Conservation (phyloP, 805 yeast species). For the Millerozyma miso region DNA sequence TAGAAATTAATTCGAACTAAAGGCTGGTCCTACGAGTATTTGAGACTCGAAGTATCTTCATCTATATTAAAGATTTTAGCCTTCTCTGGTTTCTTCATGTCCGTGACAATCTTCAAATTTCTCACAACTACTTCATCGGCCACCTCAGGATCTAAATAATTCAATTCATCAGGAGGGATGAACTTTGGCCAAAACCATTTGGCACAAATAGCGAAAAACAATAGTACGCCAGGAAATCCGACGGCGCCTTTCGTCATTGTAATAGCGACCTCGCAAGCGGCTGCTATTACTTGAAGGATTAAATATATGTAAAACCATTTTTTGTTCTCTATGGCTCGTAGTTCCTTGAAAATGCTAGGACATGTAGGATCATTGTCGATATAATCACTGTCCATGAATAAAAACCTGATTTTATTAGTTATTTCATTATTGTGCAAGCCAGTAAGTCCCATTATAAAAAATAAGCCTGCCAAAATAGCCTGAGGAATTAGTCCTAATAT, state of each 20-base stretch:
- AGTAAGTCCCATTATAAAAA: constrained; percentile 87
- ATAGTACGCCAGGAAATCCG: constrained; percentile 84
- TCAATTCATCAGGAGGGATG: constrained; percentile 59
- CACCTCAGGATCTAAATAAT: constrained; percentile 60
- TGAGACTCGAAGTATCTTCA: too few species aligned
- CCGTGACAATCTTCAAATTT: constrained; percentile 29
- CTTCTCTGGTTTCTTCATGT: constrained; percentile 1
- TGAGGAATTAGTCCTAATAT: constrained; percentile 87
- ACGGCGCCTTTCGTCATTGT: constrained; percentile 87
- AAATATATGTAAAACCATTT: constrained; percentile 57
- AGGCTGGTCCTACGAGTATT: too few species aligned
- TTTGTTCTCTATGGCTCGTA: constrained; percentile 22
- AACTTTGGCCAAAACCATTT: constrained; percentile 54
- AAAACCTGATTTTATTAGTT: constrained; percentile 54
- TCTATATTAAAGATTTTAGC: background rate
- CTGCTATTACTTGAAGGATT: constrained; percentile 58
- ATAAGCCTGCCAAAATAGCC: constrained; percentile 86
- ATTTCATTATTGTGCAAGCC: constrained; percentile 70
- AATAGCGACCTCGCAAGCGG: constrained; percentile 77
- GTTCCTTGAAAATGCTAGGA: constrained; percentile 30
- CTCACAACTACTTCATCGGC: constrained; percentile 54
- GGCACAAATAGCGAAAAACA: constrained; percentile 65
- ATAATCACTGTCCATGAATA: constrained; percentile 54
- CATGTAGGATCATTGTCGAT: constrained; percentile 32
- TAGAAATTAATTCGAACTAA: too few species aligned